Evolutionary conservation across 2,329 filamentous ascomycete genomes (phyloP).

Genomic region (Lecanosticta acicola): DNA sequence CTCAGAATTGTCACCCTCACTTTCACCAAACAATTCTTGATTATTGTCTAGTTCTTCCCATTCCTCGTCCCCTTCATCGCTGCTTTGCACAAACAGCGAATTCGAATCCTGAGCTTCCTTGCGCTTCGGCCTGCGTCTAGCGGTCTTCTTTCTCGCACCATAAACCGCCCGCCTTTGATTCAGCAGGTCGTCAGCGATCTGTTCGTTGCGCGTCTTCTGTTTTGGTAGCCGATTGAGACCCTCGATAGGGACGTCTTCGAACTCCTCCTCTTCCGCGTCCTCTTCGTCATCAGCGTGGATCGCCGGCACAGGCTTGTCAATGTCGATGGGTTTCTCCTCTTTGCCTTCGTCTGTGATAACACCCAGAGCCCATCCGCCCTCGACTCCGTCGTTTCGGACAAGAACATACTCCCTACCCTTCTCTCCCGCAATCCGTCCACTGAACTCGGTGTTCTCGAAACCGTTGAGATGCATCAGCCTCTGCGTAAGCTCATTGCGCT

Average conservation of each 20-base stretch:
- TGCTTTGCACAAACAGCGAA: slow-evolving; percentile 52
- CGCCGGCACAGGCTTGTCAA: slow-evolving; percentile 59
- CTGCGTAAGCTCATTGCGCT: slow-evolving; percentile 92
- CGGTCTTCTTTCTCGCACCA: slow-evolving; percentile 36
- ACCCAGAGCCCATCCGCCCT: slow-evolving; percentile 92
- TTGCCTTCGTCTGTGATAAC: slow-evolving; percentile 83
- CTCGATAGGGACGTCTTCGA: slow-evolving; percentile 89
- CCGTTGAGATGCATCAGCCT: slow-evolving; percentile 90
- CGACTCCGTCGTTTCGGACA: slow-evolving; percentile 89
- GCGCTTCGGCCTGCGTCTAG: slow-evolving; percentile 18
- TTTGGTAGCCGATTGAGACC: slow-evolving; percentile 80
- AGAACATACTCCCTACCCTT: slow-evolving; percentile 90
- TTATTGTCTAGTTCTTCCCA: slow-evolving; percentile 38
- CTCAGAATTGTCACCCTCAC: slow-evolving; percentile 37
- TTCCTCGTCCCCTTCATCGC: slow-evolving; percentile 30
- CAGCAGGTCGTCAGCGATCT: slow-evolving; percentile 30
- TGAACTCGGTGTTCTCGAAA: slow-evolving; percentile 65
- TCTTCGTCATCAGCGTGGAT: slow-evolving; percentile 48
- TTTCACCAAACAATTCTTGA: slow-evolving; percentile 56
- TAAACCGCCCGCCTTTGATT: slow-evolving; percentile 46
- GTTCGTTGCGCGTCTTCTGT: slow-evolving; percentile 31
- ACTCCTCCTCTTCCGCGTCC: slow-evolving; percentile 63
- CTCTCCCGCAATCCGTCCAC: slow-evolving; percentile 71
- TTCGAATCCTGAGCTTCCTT: slow-evolving; percentile 38
- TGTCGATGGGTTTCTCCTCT: slow-evolving; percentile 82